phyloP scores from a whole-genome alignment of 1,284 basidiomycete genomes.

The Apiotrichum sp. region DNA sequence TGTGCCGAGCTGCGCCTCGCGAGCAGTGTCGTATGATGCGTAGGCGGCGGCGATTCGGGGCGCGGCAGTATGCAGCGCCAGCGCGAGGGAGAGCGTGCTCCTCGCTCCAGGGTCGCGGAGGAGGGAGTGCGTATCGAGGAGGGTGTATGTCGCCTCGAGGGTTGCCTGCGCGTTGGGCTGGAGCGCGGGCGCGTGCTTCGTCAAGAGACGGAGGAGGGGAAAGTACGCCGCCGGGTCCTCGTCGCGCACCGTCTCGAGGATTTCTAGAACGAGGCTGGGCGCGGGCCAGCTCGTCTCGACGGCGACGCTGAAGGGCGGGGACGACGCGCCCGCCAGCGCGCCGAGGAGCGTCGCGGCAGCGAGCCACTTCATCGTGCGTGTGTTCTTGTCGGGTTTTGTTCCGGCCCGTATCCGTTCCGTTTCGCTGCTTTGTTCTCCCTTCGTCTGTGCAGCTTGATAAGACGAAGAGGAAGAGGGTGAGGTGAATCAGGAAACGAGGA shows the following conservation, averaged over 20 bases:
- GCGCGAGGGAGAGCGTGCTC: constrained; percentile 49
- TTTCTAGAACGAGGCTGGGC: constrained; percentile 68
- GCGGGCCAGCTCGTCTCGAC: constrained; percentile 75
- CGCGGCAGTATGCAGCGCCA: constrained; percentile 38
- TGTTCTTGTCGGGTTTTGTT: no score
- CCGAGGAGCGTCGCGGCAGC: constrained; percentile 1
- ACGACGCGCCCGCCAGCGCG: constrained; percentile 26
- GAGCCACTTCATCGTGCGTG: constrained; percentile 11
- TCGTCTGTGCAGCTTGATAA: no score
- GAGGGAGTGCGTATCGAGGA: constrained; percentile 25
- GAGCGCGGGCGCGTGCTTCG: constrained; percentile 45
- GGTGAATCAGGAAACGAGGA: no score
- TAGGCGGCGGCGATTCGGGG: constrained; percentile 42
- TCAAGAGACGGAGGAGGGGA: constrained; percentile 60
- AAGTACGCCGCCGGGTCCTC: constrained; percentile 66
- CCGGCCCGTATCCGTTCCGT: no score
- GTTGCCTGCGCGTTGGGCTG: constrained; percentile 18
- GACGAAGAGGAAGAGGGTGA: no score
- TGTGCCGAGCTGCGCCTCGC: constrained; percentile 54
- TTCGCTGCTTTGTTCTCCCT: no score
- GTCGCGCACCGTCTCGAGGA: constrained; percentile 60
- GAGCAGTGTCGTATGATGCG: constrained; percentile 39
- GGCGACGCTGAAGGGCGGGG: constrained; percentile 69
- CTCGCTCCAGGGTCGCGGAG: constrained; percentile 30
- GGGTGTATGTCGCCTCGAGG: constrained; percentile 24